Conservation (phyloP, 257 asterid genomes). For the Solanum piurae region DNA sequence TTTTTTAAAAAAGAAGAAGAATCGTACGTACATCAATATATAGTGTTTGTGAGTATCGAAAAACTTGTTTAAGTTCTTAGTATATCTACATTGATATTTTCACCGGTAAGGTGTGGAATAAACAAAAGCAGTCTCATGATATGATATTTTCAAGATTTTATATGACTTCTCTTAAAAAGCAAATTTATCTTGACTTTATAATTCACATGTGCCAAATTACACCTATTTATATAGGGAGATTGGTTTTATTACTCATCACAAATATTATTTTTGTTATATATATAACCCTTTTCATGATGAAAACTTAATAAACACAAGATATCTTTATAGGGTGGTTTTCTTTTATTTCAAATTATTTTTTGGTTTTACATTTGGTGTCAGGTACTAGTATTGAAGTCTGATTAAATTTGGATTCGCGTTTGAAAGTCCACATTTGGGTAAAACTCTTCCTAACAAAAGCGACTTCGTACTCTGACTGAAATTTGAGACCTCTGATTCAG, state of each 20-base stretch:
- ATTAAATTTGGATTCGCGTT: too few relatives aligned
- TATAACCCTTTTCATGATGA: not conserved
- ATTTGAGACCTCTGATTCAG: too few relatives aligned
- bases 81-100: not conserved
- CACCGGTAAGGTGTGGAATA: not conserved
- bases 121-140: not conserved
- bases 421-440: not conserved
- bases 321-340: not conserved
- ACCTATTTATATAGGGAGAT: not conserved
- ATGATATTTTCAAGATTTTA: not conserved
- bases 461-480: too few relatives aligned
- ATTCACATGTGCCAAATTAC: not conserved
- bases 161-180: not conserved
- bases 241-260: not conserved
- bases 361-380: not conserved
- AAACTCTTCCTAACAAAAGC: not conserved
- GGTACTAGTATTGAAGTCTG: fast-evolving
- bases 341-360: not conserved
- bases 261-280: not conserved
- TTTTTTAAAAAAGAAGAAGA: too few relatives aligned
- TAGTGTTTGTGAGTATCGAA: conserved; percentile 5
- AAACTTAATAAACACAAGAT: not conserved
- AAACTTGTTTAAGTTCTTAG: not conserved
- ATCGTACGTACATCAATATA: not conserved
- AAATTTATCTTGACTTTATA: not conserved